These are phyloP conservation scores for Fusarium sp. DNA, from an alignment of 2,329 filamentous ascomycete genomes.

Conservation along the genomic window DNA sequence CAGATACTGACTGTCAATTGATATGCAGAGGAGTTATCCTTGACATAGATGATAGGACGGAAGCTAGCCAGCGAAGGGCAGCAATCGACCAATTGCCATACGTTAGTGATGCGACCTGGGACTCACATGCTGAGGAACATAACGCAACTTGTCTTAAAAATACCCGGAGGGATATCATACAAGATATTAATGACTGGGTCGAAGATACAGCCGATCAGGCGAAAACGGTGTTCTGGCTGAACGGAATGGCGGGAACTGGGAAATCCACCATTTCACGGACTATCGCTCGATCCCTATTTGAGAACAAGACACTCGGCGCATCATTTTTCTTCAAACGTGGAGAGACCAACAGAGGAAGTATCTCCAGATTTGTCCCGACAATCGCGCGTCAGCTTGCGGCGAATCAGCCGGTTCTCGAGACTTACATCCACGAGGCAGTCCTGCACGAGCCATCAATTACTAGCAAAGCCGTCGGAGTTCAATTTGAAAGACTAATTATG, in stretches of 20 bases:
- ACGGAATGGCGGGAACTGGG: neutral
- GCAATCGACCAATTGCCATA: neutral
- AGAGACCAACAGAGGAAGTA: no score
- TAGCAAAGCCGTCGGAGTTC: neutral
- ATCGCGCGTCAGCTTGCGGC: neutral
- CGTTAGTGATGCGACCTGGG: neutral
- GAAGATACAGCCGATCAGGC: neutral
- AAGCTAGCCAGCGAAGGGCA: neutral
- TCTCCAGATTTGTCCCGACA: rapidly evolving
- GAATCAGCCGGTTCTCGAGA: rapidly evolving
- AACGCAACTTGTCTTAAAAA: neutral
- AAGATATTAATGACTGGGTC: no score
- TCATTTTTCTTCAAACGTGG: conserved; percentile 57
- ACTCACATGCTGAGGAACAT: neutral
- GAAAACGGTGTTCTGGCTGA: neutral
- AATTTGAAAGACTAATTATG: no score
- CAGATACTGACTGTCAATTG: no score
- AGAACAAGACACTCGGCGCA: conserved; percentile 10
- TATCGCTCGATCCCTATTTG: conserved; percentile 44
- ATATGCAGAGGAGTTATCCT: neutral
- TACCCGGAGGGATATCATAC: no score
- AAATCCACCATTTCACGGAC: conserved; percentile 45
- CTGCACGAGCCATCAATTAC: neutral
- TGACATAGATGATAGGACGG: neutral
- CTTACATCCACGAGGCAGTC: rapidly evolving